These are phyloP conservation scores for Psilocybe tampanensis DNA, from an alignment of 768 basidiomycete genomes.

Conservation along the genomic window DNA sequence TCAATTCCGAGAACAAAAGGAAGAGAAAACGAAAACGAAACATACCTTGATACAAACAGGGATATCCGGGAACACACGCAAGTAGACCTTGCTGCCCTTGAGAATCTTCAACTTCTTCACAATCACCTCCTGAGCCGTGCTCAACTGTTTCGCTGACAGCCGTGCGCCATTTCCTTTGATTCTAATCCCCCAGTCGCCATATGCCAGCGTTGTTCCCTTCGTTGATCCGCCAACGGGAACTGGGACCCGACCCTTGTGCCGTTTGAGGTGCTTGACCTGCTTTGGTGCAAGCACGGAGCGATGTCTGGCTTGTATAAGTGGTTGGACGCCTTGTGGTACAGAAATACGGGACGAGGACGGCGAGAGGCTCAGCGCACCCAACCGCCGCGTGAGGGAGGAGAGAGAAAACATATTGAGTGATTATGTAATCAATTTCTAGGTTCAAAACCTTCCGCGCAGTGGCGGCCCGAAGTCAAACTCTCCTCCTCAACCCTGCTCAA, in stretches of 20 bases:
- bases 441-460: too few species aligned
- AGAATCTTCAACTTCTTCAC: slow-evolving; percentile 87
- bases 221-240: slow-evolving; percentile 89
- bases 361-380: slow-evolving; percentile 19
- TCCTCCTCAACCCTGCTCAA: too few species aligned
- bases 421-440: slow-evolving; percentile 30
- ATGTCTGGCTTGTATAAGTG: slow-evolving; percentile 31
- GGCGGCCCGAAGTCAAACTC: too few species aligned
- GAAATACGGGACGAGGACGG: slow-evolving; percentile 10
- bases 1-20: not conserved
- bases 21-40: not conserved
- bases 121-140: slow-evolving; percentile 84
- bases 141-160: slow-evolving; percentile 88
- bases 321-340: slow-evolving; percentile 24
- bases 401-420: slow-evolving; percentile 44
- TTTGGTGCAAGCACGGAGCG: slow-evolving; percentile 79
- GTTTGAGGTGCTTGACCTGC: slow-evolving; percentile 80
- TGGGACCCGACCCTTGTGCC: slow-evolving; percentile 88
- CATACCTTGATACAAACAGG: slow-evolving; percentile 95
- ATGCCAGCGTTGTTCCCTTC: slow-evolving; percentile 90
- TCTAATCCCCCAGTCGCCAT: slow-evolving; percentile 90
- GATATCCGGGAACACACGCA: slow-evolving; percentile 95
- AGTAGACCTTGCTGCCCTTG: slow-evolving; percentile 84
- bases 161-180: slow-evolving; percentile 82
- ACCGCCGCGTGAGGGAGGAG: slow-evolving; percentile 35